A percentile compares a stretch with the other conserved stretches of the same genome.
These are phyloP conservation scores for Xylariaceae sp. DNA, from an alignment of 2,329 filamentous ascomycete species.

Conservation along the genomic window DNA sequence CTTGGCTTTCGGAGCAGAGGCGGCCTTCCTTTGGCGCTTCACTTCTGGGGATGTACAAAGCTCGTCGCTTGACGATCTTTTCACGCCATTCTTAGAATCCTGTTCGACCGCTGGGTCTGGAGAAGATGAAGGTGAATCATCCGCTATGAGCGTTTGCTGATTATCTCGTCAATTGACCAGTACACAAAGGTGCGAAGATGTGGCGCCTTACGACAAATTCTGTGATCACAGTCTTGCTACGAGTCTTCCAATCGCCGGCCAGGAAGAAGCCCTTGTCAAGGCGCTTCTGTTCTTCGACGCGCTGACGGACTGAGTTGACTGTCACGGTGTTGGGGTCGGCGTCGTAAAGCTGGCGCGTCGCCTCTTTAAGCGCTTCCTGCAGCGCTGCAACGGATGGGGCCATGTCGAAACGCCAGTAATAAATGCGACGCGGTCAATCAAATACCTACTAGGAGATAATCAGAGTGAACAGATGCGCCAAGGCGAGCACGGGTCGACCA, in stretches of 20 bases:
- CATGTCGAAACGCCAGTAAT: slow-evolving; percentile 31
- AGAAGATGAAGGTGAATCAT: slow-evolving; percentile 20
- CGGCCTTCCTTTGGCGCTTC: slow-evolving; percentile 38
- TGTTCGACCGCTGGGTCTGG: slow-evolving; percentile 19
- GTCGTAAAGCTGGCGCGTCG: slow-evolving; percentile 44
- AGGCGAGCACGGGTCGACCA: background rate
- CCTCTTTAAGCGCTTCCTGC: slow-evolving; percentile 44
- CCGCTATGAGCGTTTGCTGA: slow-evolving; percentile 20
- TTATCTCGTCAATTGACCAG: slow-evolving; percentile 10
- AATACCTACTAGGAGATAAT: background rate
- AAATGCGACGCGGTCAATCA: background rate
- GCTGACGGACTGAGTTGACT: slow-evolving; percentile 54
- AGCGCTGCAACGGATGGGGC: slow-evolving; percentile 41
- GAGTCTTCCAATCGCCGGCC: slow-evolving; percentile 50
- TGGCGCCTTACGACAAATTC: slow-evolving; percentile 45
- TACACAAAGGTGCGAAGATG: background rate
- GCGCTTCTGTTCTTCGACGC: slow-evolving; percentile 45
- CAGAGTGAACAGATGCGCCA: background rate
- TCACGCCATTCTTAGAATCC: slow-evolving; percentile 29
- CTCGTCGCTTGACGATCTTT: slow-evolving; percentile 34
- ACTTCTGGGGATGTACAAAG: slow-evolving; percentile 37
- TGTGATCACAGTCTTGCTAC: slow-evolving; percentile 56
- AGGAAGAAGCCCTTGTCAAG: slow-evolving; percentile 51
- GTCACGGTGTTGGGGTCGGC: slow-evolving; percentile 45
- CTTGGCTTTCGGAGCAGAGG: slow-evolving; percentile 25